Evolutionary conservation across 345 rosid species (phyloP).

Genomic region (Moricandia arvensis): DNA sequence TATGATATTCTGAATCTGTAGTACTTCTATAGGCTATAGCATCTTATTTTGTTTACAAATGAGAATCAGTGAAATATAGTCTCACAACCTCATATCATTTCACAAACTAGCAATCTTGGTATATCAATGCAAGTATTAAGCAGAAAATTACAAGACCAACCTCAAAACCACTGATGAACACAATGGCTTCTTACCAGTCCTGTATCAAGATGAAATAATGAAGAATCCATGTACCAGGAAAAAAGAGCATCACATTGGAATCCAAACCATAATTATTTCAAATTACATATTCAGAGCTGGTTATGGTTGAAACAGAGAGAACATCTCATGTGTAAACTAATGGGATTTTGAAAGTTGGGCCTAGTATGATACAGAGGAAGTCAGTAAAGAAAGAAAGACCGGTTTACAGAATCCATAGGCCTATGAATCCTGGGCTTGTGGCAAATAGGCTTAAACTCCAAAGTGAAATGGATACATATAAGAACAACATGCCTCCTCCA

Average conservation of each 20-base stretch:
- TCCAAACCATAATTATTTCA: background rate
- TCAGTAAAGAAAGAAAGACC: background rate
- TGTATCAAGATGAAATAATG: too few species aligned
- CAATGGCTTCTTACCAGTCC: too few species aligned
- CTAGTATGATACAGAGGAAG: background rate
- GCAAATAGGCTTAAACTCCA: background rate
- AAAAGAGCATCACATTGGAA: too few species aligned
- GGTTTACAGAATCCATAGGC: background rate
- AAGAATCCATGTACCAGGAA: too few species aligned
- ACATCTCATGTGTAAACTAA: background rate
- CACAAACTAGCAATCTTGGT: slow-evolving; percentile 2
- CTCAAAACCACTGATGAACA: too few species aligned
- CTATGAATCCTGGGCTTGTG: background rate
- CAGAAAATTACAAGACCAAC: slow-evolving; percentile 1
- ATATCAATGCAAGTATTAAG: slow-evolving; percentile 10
- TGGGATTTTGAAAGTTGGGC: slow-evolving; percentile 1
- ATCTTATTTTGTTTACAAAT: slow-evolving; percentile 4
- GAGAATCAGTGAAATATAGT: background rate
- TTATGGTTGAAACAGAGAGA: background rate
- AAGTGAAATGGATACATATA: background rate
- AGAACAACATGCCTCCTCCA: slow-evolving; percentile 41
- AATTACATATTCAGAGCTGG: background rate
- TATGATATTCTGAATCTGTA: slow-evolving; percentile 9
- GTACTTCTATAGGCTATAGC: background rate
- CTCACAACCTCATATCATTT: background rate